phyloP scores from a whole-genome alignment of 495 filamentous ascomycete genomes.

The Wilcoxina mikolae region DNA sequence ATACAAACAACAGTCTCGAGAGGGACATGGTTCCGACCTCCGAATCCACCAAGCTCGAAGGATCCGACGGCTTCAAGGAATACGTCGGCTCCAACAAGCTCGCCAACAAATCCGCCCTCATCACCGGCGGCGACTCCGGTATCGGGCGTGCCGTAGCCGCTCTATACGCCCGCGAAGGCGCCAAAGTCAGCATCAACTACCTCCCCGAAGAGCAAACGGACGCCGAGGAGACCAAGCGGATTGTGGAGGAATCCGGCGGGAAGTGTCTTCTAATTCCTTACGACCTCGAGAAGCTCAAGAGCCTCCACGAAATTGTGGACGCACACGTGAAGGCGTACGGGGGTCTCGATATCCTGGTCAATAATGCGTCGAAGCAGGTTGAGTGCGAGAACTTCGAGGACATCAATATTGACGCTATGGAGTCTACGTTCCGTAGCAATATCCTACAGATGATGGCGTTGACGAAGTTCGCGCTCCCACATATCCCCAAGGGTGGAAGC shows the following conservation, averaged over 20 bases:
- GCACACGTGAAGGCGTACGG: constrained; percentile 39
- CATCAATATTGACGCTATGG: constrained; percentile 5
- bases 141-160: constrained; percentile 43
- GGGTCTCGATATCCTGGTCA: constrained; percentile 42
- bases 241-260: constrained; percentile 36
- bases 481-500: constrained; percentile 40
- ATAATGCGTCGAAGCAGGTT: constrained; percentile 46
- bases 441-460: constrained; percentile 49
- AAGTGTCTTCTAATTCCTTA: constrained; percentile 36
- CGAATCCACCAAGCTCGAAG: constrained; percentile 30
- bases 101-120: constrained; percentile 37
- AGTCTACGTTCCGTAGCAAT: constrained; percentile 38
- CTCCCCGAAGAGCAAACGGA: constrained; percentile 41
- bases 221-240: constrained; percentile 39
- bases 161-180: constrained; percentile 43
- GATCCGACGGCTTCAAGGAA: constrained; percentile 29
- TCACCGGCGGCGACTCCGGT: constrained; percentile 46
- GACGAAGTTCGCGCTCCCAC: constrained; percentile 43
- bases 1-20: constrained; percentile 15
- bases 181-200: constrained; percentile 42
- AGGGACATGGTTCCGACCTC: constrained; percentile 21
- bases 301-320: constrained; percentile 37
- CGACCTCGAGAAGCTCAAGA: constrained; percentile 36
- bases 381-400: constrained; percentile 39
- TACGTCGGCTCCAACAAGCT: constrained; percentile 38